Base-by-base conservation (phyloP, 306 rosid genomes). In the Gastrolobium bilobum region DNA sequence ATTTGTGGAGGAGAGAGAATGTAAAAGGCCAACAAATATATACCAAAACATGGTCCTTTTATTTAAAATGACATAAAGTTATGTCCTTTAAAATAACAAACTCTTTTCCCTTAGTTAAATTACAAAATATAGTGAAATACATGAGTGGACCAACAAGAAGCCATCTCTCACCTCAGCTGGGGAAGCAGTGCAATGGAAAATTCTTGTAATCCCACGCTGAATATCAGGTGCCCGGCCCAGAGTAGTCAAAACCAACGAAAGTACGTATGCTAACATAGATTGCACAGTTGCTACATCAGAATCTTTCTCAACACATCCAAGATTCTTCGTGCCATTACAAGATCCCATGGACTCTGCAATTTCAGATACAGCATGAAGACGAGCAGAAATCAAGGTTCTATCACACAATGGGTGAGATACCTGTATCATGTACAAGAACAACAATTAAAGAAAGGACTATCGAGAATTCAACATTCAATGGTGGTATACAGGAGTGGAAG, bases 151-250 rank as follows among this genome's bases (percentile, higher is more conserved):
- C 76, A 75, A 72, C 44, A 81, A 78, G 65, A 82, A 83, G 13
- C 54, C 72, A 51, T 68, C 68, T 6, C 58, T 86, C 72, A 95
- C 99, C 99, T 91, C 99, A 53, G 93, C 81, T 34, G 99, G 96
- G 65, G 92, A 79, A 70, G 96, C 96, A 67, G 96, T 92, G 77
- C 79, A 75, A 81, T 92, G 99, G 79, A 90, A 92, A 80, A 90
- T 91, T 86, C 99, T 88, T 29, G 98, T 91, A 81, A 95, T 88
- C 48, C 99, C 98, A 33, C 96, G 98, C 81, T 95, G 99, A 80
- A 92, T 80, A 80, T 95, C 99, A 8, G 92, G 89, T 47, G 91
- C 87, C 68, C 91, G 89, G 75, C 93, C 90, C 84, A 95, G 84
- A 72, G 82, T 67, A 29, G 84, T 85, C 86, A 95, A 88, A 84